These are phyloP conservation scores for Globisporangium echinulatum DNA, from an alignment of 352 stramenopile genomes.

Conservation along the genomic window DNA sequence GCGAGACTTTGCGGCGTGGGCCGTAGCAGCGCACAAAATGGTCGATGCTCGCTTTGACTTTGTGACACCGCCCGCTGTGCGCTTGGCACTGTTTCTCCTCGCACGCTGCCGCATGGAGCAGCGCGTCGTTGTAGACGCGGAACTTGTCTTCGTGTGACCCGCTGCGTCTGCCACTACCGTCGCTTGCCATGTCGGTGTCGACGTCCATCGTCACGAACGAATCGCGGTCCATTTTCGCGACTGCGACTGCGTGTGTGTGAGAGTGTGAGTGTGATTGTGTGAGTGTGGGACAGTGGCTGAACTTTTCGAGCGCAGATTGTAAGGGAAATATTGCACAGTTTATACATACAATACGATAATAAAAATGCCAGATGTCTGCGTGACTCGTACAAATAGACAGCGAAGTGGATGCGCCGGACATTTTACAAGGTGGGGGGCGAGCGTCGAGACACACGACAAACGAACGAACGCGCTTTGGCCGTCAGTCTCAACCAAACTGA, in stretches of 20 bases:
- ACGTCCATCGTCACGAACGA: constrained; percentile 26
- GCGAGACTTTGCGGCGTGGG: constrained; percentile 49
- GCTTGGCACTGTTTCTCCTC: constrained; percentile 47
- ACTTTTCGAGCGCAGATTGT: too few species aligned
- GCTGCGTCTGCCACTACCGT: constrained; percentile 11
- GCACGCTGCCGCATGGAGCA: constrained; percentile 67
- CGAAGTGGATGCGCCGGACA: too few species aligned
- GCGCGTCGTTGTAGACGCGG: constrained; percentile 77
- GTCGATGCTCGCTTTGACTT: constrained; percentile 85
- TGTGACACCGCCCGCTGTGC: constrained; percentile 68
- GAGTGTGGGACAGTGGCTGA: background rate
- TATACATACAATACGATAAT: too few species aligned
- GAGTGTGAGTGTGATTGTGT: background rate
- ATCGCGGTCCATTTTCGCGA: constrained; percentile 13
- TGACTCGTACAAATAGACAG: too few species aligned
- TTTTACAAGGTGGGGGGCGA: too few species aligned
- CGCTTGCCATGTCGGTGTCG: constrained; percentile 39
- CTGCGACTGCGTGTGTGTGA: background rate
- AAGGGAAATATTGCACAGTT: too few species aligned
- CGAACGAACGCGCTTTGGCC: too few species aligned
- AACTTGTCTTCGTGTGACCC: constrained; percentile 76
- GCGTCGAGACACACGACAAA: too few species aligned
- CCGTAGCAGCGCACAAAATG: constrained; percentile 86
- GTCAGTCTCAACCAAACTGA: too few species aligned
- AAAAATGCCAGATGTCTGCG: too few species aligned